phyloP scores from a whole-genome alignment of 2,329 filamentous ascomycete species.

The Sporothrix curviconia region DNA sequence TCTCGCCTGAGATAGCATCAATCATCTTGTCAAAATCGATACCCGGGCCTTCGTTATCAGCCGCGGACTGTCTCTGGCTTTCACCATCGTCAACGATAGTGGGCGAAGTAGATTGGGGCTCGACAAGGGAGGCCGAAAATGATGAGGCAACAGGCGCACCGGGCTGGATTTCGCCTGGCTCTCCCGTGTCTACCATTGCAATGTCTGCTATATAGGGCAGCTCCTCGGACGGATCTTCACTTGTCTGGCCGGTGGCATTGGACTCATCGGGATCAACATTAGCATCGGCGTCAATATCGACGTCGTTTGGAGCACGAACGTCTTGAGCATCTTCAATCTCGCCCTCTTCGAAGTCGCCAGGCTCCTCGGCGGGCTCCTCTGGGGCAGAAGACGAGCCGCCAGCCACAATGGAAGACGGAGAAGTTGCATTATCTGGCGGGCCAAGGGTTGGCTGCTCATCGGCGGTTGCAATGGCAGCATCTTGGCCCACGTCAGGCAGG shows the following conservation, averaged over 20 bases:
- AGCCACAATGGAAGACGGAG: background rate
- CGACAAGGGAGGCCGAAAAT: constrained; percentile 7
- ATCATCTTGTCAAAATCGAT: constrained; percentile 33
- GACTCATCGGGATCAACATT: background rate
- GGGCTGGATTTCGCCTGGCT: constrained; percentile 2
- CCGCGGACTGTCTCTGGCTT: background rate
- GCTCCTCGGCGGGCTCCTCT: background rate
- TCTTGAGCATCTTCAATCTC: background rate
- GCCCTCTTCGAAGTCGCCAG: background rate
- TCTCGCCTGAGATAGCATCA: constrained; percentile 29
- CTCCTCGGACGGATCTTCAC: background rate
- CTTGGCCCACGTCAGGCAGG: background rate
- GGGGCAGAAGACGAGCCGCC: background rate
- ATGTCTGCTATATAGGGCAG: constrained; percentile 14
- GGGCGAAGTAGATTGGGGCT: background rate
- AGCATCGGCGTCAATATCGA: background rate
- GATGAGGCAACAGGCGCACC: background rate
- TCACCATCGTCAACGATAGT: background rate
- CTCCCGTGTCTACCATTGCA: constrained; percentile 13
- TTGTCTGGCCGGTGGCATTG: background rate
- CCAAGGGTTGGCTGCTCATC: background rate
- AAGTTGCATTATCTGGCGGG: background rate
- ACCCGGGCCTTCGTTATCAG: constrained; percentile 14
- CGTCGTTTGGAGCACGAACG: too few relatives aligned
- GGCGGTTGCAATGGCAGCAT: background rate